These are phyloP conservation scores for Penicillium sp. DNA, from an alignment of 2,329 filamentous ascomycete species.

Conservation along the genomic window DNA sequence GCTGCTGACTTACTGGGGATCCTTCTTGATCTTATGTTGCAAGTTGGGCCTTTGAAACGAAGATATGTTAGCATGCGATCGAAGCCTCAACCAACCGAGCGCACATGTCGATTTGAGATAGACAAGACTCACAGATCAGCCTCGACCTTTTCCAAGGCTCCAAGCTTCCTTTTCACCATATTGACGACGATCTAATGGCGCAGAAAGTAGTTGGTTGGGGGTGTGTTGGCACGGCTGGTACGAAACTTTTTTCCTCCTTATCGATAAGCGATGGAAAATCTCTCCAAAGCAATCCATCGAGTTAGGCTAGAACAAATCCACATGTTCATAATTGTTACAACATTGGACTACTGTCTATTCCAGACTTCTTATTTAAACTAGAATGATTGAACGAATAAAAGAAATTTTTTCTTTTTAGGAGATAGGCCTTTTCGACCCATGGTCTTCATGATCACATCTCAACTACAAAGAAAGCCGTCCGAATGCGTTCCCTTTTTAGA, in stretches of 20 bases:
- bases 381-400: conserved; percentile 15
- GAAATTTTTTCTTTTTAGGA: conserved; percentile 30
- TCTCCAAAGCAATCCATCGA: conserved; percentile 1
- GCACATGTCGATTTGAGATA: conserved; percentile 1
- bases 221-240: conserved; percentile 45
- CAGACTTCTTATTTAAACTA: background rate
- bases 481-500: conserved; percentile 40
- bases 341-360: background rate
- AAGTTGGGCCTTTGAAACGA: conserved; percentile 66
- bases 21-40: conserved; percentile 86
- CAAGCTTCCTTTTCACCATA: conserved; percentile 87
- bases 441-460: conserved; percentile 46
- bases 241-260: conserved; percentile 36
- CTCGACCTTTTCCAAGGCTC: conserved; percentile 92
- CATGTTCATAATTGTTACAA: background rate
- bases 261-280: conserved; percentile 35
- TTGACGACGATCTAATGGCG: conserved; percentile 9
- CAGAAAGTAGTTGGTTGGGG: conserved; percentile 25
- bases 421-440: conserved; percentile 27
- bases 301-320: conserved; percentile 5
- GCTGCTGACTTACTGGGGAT: conserved; percentile 66
- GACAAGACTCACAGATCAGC: conserved; percentile 69
- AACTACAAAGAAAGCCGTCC: conserved; percentile 46
- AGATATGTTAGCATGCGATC: conserved; percentile 24
- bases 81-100: conserved; percentile 14